Evolutionary conservation across 345 rosid species (phyloP).

Genomic region (Salix brachista): DNA sequence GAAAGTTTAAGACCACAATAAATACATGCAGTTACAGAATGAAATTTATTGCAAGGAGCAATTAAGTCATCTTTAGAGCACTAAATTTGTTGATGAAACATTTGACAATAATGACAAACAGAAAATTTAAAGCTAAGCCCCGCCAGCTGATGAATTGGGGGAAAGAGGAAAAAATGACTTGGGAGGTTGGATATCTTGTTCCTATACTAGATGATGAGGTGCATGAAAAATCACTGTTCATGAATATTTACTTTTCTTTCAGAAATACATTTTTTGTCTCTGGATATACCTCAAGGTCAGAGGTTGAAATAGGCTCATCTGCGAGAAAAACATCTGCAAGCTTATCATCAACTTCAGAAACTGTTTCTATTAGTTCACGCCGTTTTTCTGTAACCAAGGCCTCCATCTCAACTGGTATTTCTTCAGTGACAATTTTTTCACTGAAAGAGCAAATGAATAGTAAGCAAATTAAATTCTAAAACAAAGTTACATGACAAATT

Average conservation of each 20-base stretch:
- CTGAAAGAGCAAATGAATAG: constrained; percentile 40
- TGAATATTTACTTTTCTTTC: neutral
- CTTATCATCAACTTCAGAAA: constrained; percentile 94
- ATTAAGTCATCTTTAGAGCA: neutral
- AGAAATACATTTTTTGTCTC: neutral
- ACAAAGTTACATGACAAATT: neutral
- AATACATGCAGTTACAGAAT: neutral
- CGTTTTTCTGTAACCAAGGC: constrained; percentile 76
- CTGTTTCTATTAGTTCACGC: constrained; percentile 73
- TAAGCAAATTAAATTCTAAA: neutral
- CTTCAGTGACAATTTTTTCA: constrained; percentile 68
- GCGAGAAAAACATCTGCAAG: constrained; percentile 83
- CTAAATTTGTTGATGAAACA: neutral
- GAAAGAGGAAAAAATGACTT: neutral
- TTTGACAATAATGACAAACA: neutral
- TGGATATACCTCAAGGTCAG: constrained; percentile 72
- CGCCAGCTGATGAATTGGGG: neutral
- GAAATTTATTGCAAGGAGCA: neutral
- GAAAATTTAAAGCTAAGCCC: neutral
- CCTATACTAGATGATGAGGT: neutral
- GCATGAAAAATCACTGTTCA: neutral
- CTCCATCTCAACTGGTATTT: constrained; percentile 77
- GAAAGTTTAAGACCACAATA: neutral
- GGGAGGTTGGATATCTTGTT: neutral
- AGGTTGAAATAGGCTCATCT: constrained; percentile 77